Evolutionary conservation across 2,329 filamentous ascomycete genomes (phyloP), one percentile per base, ranked within the genome.

Genomic region (Colletotrichum limetticola): DNA sequence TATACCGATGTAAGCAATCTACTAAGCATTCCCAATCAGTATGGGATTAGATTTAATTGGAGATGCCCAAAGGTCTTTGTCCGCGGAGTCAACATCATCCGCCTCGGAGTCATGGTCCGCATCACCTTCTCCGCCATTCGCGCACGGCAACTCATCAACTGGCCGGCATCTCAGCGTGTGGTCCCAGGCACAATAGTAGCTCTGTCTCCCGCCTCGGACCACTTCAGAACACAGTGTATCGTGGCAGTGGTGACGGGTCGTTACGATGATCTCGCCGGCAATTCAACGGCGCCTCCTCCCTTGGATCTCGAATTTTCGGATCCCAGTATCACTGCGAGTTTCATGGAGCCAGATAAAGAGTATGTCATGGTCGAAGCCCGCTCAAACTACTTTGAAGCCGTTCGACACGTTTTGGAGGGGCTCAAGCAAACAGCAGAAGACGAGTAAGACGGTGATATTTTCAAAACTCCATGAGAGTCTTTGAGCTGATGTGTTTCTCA

Each of bases 321-420:
- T 42, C 14, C 69, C 12, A 3, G 59, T 12, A 30, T 37, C 16
- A n/a, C 35, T 3, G 57, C 70, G 5, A 84, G 91, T 0, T 72
- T 88, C 3, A 85, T 97, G 61, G 93, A 98, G 77, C 91, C 94
- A 0, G 87, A 88, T 19, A 81, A 88, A 42, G 91, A 93, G 76
- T 92, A 91, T 80, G 82, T 95, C 12, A 97, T 98, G 94, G 83
- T 98, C 0, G 94, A 98, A 78, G 88, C 93, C 1, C 88, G 91
- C 3, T 81, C 82, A 0, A 92, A 93, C 1, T 97, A 95, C 79
- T 98, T 91, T 75, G 95, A 98, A 80, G 90, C 93, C 0, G 87
- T 90, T 49, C 88, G 94, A 0, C 91, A 97, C 79, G 92, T 91
- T 0, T 86, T 98, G 79, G 84, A 89, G 16, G 92, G 93, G 0